These are phyloP conservation scores for Candolleomyces efflorescens DNA, from an alignment of 768 basidiomycete genomes.

Conservation along the genomic window DNA sequence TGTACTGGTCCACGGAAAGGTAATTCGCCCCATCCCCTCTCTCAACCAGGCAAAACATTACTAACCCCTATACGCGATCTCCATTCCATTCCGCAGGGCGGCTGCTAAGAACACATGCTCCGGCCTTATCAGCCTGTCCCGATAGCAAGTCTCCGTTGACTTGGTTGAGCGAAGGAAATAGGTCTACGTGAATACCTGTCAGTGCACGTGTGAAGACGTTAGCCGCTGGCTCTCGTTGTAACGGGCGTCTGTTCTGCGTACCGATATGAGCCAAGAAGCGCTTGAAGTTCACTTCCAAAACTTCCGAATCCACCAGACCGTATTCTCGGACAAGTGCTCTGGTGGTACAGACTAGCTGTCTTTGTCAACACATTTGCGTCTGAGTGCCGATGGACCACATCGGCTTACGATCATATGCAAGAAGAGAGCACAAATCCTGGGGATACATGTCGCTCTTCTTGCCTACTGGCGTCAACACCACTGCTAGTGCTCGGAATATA, in stretches of 20 bases:
- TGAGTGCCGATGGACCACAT: neutral
- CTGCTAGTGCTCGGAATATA: conserved; percentile 40
- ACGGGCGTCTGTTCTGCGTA: conserved; percentile 15
- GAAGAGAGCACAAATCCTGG: conserved; percentile 42
- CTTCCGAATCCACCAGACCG: conserved; percentile 38
- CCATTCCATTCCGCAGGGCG: too few species aligned
- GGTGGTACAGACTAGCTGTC: conserved; percentile 33
- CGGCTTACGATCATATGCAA: conserved; percentile 49
- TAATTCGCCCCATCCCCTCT: too few species aligned
- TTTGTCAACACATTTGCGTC: neutral
- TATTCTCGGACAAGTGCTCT: conserved; percentile 46
- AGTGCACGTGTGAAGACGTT: conserved; percentile 13
- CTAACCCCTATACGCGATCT: too few species aligned
- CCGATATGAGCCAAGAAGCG: conserved; percentile 57
- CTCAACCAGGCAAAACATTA: too few species aligned
- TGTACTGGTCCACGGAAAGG: too few species aligned
- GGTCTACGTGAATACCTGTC: conserved; percentile 4
- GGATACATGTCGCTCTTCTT: conserved; percentile 45
- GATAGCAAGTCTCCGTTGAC: neutral
- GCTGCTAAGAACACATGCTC: too few species aligned
- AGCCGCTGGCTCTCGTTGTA: neutral
- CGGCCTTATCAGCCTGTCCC: neutral
- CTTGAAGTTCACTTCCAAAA: conserved; percentile 43
- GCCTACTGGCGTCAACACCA: conserved; percentile 47
- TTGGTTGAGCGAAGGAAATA: neutral